Evolutionary conservation across 2,329 filamentous ascomycete genomes (phyloP), one percentile per base, ranked within the genome.

Genomic region (Uncinocarpus reesii): DNA sequence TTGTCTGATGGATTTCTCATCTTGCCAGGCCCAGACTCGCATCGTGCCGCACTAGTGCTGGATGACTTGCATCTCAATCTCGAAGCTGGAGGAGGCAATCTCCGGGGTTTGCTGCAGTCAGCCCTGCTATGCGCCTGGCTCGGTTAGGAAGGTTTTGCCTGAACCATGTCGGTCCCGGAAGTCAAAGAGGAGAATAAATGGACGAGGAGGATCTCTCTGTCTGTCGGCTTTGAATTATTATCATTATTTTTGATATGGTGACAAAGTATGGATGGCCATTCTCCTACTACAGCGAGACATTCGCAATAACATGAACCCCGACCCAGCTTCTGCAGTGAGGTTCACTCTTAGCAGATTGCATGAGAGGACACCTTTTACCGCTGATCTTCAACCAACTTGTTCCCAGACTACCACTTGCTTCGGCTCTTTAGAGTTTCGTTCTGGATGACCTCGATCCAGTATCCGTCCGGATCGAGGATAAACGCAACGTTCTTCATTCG

Each of bases 401-500:
- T n/a, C n/a, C n/a, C n/a, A n/a, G n/a, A n/a, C n/a, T n/a, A 68
- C 65, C 65, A 67, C 55, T 71, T 62, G 55, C 59, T 60, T 50
- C 63, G 66, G 46, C 62, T 66, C 60, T 71, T 71, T 48, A 70
- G 53, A 2, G 55, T 56, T 57, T 72, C 63, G 59, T 94, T 94
- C 71, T 94, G 86, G 43, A 95, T 71, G 28, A 82, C 67, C 62
- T 80, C 78, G 51, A 71, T 76, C 86, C 84, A 93, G 69, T 93
- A 94, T 42, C 77, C 79, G 67, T 95, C 88, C 0, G 89, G 88
- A 57, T 90, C 90, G 41, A 95, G 72, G 40, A 96, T 70, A 62
- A 96, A 96, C 0, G 92, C 92, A 47, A 96, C 82, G 55, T 92
- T 86, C 75, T 86, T 90, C 89, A 95, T 95, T 41, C 72, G 66